Conservation (phyloP, 441 rosid genomes). For the Biscutella auriculata region DNA sequence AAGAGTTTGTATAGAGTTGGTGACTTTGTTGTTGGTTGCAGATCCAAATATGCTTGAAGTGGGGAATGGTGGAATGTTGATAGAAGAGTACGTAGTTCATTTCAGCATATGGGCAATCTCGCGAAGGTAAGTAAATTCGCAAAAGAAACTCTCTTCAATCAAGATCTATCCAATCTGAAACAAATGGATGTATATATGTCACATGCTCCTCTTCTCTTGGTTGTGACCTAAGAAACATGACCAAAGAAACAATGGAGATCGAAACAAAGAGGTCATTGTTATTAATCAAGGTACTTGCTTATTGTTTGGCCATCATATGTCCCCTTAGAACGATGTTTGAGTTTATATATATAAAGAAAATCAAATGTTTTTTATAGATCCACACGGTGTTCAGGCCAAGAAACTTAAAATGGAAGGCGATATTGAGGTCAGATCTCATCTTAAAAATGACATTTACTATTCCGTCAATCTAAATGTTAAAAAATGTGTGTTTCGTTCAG, state of each 20-base stretch:
- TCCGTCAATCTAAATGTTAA: neutral
- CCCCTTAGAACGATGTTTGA: neutral
- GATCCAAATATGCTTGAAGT: slow-evolving; percentile 84
- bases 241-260: slow-evolving; percentile 43
- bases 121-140: slow-evolving; percentile 31
- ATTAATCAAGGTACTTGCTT: slow-evolving; percentile 43
- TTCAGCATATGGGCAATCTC: slow-evolving; percentile 70
- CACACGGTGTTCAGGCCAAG: slow-evolving; percentile 57
- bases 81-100: slow-evolving; percentile 52
- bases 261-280: slow-evolving; percentile 54
- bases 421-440: slow-evolving; percentile 30
- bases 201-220: slow-evolving; percentile 73
- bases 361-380: slow-evolving; percentile 27
- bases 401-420: slow-evolving; percentile 57
- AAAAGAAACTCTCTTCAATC: neutral
- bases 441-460: neutral
- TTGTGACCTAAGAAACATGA: slow-evolving; percentile 55
- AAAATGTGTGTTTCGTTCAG: slow-evolving; percentile 23
- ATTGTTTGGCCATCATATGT: neutral
- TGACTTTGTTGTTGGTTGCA: slow-evolving; percentile 19
- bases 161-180: neutral
- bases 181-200: neutral
- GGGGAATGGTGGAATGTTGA: slow-evolving; percentile 68
- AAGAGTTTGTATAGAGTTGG: neutral
- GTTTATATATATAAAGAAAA: neutral